Percentiles rank a stretch among this genome's conserved stretches.
phyloP scores from a whole-genome alignment of 2,329 filamentous ascomycete genomes.

The Juglanconis sp. region DNA sequence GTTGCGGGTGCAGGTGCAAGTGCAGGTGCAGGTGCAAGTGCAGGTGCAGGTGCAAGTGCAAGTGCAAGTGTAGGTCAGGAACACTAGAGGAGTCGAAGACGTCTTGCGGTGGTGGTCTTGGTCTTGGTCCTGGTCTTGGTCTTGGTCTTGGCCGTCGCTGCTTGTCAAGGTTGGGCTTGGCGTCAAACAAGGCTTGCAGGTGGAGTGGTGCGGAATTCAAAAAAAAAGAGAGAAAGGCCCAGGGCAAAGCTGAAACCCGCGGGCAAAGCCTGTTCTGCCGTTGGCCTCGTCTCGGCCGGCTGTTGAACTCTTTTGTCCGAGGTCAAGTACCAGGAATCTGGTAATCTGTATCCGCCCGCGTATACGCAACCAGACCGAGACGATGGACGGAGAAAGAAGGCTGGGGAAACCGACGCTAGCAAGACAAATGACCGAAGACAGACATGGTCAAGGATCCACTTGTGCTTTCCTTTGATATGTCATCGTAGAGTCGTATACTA shows the following conservation, averaged over 20 bases:
- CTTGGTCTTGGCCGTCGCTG: not conserved
- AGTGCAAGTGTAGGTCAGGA: not conserved
- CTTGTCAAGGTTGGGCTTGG: conserved; percentile 1
- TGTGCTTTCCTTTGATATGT: too few relatives aligned
- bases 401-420: conserved; percentile 5
- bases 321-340: too few relatives aligned
- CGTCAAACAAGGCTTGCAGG: not conserved
- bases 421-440: too few relatives aligned
- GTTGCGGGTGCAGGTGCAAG: too few relatives aligned
- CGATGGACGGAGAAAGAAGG: conserved; percentile 15
- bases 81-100: not conserved
- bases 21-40: too few relatives aligned
- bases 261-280: conserved; percentile 7
- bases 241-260: not conserved
- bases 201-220: not conserved
- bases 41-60: too few relatives aligned
- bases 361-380: not conserved
- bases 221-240: conserved; percentile 6
- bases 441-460: too few relatives aligned
- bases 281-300: conserved; percentile 4
- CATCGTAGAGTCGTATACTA: too few relatives aligned
- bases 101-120: not conserved
- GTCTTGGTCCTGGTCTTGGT: not conserved
- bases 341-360: too few relatives aligned
- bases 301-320: too few relatives aligned